Evolutionary conservation across 306 rosid species (phyloP).

Genomic region (Castanopsis chinensis): DNA sequence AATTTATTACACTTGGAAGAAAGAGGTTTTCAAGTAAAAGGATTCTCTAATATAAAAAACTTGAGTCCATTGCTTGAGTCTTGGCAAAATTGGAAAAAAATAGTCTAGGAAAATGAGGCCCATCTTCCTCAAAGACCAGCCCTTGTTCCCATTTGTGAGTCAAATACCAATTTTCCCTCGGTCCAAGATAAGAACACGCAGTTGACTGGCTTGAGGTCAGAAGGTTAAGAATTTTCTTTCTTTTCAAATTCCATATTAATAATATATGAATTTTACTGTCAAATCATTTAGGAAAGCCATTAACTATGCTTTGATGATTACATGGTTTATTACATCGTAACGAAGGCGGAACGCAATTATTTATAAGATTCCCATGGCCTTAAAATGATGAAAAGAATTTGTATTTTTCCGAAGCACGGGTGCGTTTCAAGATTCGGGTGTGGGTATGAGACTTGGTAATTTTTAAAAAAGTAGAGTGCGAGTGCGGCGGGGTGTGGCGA

Average conservation of each 20-base stretch:
- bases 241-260: neutral
- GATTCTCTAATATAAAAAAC: neutral
- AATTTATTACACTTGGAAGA: neutral
- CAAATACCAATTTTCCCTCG: neutral
- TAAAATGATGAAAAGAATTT: neutral
- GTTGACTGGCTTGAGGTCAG: neutral
- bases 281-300: neutral
- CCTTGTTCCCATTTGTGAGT: neutral
- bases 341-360: neutral
- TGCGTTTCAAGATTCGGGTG: too few relatives aligned
- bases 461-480: too few relatives aligned
- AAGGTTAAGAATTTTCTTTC: neutral
- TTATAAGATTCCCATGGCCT: neutral
- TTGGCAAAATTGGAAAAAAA: neutral
- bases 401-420: too few relatives aligned
- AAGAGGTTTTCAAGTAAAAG: neutral
- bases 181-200: neutral
- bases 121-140: neutral
- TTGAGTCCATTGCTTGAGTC: neutral
- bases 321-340: neutral
- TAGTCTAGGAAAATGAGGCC: neutral
- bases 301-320: neutral
- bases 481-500: too few relatives aligned
- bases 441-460: too few relatives aligned
- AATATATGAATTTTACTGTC: neutral